Base-by-base conservation (phyloP, 202 grass and related monocot genomes). In the Musa balbisiana region DNA sequence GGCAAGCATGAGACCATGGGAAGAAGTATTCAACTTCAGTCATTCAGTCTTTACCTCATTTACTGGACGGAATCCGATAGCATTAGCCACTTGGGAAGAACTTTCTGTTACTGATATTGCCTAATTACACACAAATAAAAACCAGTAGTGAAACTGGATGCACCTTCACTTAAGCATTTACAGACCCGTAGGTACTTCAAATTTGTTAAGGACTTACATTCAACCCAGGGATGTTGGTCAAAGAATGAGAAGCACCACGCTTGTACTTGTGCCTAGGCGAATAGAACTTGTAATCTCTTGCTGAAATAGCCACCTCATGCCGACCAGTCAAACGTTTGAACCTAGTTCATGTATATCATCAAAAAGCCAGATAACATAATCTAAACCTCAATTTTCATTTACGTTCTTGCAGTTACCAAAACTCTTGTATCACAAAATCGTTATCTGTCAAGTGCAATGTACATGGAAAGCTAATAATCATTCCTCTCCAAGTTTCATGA, bases 221-320 rank as follows among this genome's bases (percentile, higher is more conserved):
- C 69, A 81, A 71, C 52, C 79, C 83, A 84, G 87, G 84, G 23
- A 91, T 91, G 74, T 86, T 86, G 80, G 80, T 77, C 51, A 76
- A 79, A 68, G 90, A 71, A 77, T 86, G 90, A 8, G 84, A 83
- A 26, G 79, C 76, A 68, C 80, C 80, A 55, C 83, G 86, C 76
- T 88, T 91, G 69, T 91, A 84, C 84, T 91, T 97, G 66, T 93
- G 88, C 10, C 90, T 81, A 27, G 93, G 90, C 64, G 90, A 93
- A 80, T 97, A 97, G 68, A 93, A 97, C 84, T 97, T 97, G 69
- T 91, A 97, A 86, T 97, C 88, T 83, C 84, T 84, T 75, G 84
- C 84, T 67, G 79, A 87, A 79, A 97, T 76, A 51, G 77, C 77
- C 43, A 89, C 86, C 74, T 97, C 83, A 77, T 76, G 84, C 74